Base-by-base conservation (phyloP, 1,139 yeast species). In the Suhomyces bolitotheri region DNA sequence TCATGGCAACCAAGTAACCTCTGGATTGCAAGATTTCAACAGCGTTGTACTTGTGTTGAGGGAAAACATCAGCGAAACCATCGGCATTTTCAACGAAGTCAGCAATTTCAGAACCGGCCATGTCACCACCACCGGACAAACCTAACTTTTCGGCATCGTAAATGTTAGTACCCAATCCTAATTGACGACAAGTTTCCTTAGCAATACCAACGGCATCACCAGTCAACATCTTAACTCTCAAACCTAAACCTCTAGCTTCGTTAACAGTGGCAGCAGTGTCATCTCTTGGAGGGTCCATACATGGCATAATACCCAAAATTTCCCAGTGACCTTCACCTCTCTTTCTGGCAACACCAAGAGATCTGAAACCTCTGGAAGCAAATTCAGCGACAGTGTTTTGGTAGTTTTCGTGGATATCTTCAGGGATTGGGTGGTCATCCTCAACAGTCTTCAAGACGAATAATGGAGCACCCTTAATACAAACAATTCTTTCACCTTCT, bases 181-280 rank as follows among this genome's bases (percentile, higher is more conserved):
- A 78, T 84, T 88, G 95, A 80, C 95, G 86, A 78, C 95, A 87
- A 66, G 96, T 88, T 77, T 88, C 96, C 83, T 88, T 88, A 64
- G 96, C 96, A 74, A 88, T 88, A 80, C 96, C 96, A 64, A 88
- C 95, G 73, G 96, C 96, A 75, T 88, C 96, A 85, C 96, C 96
- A 76, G 96, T 88, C 68, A 88, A 80, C 96, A 88, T 88, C 87
- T 88, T 88, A 58, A 88, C 95, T 73, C 94, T 82, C 65, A 88
- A 80, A 85, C 96, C 96, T 62, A 88, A 80, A 58, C 76, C 71
- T 78, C 87, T 85, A 60, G 96, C 96, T 77, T 88, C 96, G 71
- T 78, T 70, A 67, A 88, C 94, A 69, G 96, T 88, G 64, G 82
- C 85, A 65, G 96, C 96, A 79, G 96, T 88, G 69, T 88, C 96